Evolutionary conservation across 2,329 filamentous ascomycete genomes (phyloP).

Genomic region (Pestalotiopsis sp.): DNA sequence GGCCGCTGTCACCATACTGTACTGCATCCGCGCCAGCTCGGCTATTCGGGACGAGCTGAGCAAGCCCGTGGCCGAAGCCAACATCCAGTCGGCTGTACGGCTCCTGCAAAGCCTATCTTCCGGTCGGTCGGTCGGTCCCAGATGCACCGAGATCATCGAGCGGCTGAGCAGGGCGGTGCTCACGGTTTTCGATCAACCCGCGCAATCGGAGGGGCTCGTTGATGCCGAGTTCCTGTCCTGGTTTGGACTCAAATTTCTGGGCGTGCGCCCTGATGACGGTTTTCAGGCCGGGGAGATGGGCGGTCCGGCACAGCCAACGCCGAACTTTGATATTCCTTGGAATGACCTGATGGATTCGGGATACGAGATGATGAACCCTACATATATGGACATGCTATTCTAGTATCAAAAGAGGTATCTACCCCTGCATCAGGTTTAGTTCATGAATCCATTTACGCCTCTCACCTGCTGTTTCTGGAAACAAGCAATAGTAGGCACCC

Average conservation of each 20-base stretch:
- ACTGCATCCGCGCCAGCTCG: conserved; percentile 23
- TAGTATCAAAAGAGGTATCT: not conserved
- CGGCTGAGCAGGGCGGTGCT: not conserved
- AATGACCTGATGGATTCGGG: not conserved
- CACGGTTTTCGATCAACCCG: not conserved
- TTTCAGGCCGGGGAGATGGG: not conserved
- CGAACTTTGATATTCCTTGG: not conserved
- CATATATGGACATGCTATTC: not conserved
- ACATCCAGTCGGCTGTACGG: not conserved
- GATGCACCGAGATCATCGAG: not conserved
- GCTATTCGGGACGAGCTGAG: conserved; percentile 12
- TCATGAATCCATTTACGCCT: not conserved
- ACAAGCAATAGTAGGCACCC: not conserved
- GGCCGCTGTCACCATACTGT: conserved; percentile 28
- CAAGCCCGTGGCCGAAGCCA: conserved; percentile 7
- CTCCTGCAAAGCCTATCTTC: not conserved
- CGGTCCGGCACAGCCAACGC: not conserved
- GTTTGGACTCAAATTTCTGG: not conserved
- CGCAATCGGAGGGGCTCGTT: not conserved
- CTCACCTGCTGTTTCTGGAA: not conserved
- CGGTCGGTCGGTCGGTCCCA: not conserved
- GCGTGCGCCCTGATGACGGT: not conserved
- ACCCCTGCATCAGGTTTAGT: not conserved
- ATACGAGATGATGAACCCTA: not conserved
- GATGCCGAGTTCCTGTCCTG: not conserved